phyloP scores from a whole-genome alignment of 768 basidiomycete genomes.

The Crepidotus variabilis region DNA sequence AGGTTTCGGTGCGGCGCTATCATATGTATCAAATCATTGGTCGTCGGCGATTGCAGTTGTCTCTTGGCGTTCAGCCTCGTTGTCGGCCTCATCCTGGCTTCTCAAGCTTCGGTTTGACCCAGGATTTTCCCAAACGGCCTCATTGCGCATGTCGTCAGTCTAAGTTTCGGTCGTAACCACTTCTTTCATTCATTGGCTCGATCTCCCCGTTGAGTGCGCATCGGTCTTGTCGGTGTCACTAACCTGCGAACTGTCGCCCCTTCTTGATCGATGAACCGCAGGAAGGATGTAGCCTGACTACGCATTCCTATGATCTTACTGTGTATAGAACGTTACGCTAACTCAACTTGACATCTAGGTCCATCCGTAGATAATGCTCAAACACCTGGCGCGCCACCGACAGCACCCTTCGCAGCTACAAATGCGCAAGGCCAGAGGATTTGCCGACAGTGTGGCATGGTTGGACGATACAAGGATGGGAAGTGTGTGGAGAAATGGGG shows the following conservation, averaged over 20 bases:
- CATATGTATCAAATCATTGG: neutral
- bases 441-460: slow-evolving; percentile 70
- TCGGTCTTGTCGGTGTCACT: too few relatives aligned
- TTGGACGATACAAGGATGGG: slow-evolving; percentile 77
- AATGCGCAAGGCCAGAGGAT: slow-evolving; percentile 70
- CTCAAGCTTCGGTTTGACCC: neutral
- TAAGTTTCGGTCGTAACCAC: too few relatives aligned
- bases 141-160: too few relatives aligned
- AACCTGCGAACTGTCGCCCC: too few relatives aligned
- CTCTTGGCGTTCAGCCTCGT: slow-evolving; percentile 1
- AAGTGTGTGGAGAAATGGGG: slow-evolving; percentile 90
- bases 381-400: slow-evolving; percentile 3
- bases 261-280: too few relatives aligned
- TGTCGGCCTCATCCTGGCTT: slow-evolving; percentile 4
- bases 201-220: too few relatives aligned
- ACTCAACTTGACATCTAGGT: slow-evolving; percentile 2
- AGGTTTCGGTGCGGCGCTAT: neutral
- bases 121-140: too few relatives aligned
- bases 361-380: slow-evolving; percentile 12
- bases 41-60: neutral
- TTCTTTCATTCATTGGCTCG: too few relatives aligned
- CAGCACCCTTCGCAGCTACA: slow-evolving; percentile 34
- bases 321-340: neutral
- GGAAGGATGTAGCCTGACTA: neutral
- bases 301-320: neutral